phyloP scores from a whole-genome alignment of 371 early-diverging fungal species.

The Actinomortierella wolfii region DNA sequence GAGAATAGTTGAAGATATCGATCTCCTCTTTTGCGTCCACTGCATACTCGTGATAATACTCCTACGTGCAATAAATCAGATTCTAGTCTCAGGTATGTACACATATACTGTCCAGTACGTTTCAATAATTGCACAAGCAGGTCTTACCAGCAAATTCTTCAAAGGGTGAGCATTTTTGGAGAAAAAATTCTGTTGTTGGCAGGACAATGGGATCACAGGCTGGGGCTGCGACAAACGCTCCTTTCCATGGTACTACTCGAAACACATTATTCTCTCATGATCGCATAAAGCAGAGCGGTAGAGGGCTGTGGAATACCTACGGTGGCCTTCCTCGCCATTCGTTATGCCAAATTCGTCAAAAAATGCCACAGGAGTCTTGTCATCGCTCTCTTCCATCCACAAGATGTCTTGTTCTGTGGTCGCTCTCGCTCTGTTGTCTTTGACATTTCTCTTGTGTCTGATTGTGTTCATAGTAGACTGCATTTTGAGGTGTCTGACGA shows the following conservation, averaged over 20 bases:
- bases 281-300: neutral
- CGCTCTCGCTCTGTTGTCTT: neutral
- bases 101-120: neutral
- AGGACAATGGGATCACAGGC: constrained; percentile 13
- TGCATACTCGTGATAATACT: constrained; percentile 11
- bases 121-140: neutral
- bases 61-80: constrained; percentile 10
- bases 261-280: too few relatives aligned
- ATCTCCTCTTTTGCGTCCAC: constrained; percentile 11
- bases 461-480: constrained; percentile 6
- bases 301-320: constrained; percentile 5
- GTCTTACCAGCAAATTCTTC: constrained; percentile 10
- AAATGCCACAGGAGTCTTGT: constrained; percentile 5
- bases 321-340: constrained; percentile 6
- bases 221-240: constrained; percentile 11
- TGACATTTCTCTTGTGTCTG: neutral
- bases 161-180: constrained; percentile 6
- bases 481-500: constrained; percentile 5
- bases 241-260: constrained; percentile 8
- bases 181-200: constrained; percentile 11
- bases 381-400: constrained; percentile 2
- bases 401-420: constrained; percentile 3
- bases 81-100: neutral
- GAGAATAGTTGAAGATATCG: constrained; percentile 9
- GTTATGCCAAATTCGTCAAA: constrained; percentile 8